phyloP scores from a whole-genome alignment of 306 rosid genomes.

The Leucaena leucocephala region DNA sequence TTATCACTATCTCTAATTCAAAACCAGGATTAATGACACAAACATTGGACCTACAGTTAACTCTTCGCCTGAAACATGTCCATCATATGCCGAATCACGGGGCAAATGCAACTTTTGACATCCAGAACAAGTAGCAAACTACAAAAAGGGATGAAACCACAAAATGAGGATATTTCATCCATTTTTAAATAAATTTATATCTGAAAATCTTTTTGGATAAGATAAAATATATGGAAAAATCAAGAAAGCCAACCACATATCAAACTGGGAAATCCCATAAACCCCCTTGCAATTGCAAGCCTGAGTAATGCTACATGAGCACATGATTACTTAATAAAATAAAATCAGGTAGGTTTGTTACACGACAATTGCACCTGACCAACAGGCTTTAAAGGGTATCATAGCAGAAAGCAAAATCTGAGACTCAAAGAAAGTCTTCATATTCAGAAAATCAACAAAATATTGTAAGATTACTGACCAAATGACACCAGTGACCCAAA shows the following conservation, averaged over 20 bases:
- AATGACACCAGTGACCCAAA: background rate
- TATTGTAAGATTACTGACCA: constrained; percentile 2
- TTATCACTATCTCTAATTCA: background rate
- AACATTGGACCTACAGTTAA: background rate
- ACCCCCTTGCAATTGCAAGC: background rate
- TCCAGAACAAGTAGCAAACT: background rate
- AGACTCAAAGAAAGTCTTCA: background rate
- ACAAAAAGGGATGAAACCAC: background rate
- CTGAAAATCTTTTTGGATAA: background rate
- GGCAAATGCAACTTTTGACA: background rate
- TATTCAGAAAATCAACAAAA: background rate
- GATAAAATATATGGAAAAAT: background rate
- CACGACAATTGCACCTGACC: background rate
- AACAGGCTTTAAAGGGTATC: background rate
- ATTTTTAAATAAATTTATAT: background rate
- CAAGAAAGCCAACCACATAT: background rate
- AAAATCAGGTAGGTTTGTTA: background rate
- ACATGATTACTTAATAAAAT: background rate
- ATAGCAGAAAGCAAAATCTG: background rate
- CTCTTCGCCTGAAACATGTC: background rate
- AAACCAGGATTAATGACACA: constrained; percentile 1
- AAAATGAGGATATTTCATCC: constrained; percentile 21
- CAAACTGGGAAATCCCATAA: background rate
- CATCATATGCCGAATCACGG: constrained; percentile 7
- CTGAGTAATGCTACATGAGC: background rate